Conservation (phyloP, 768 basidiomycete genomes). For the Pulveroboletus ravenelii region DNA sequence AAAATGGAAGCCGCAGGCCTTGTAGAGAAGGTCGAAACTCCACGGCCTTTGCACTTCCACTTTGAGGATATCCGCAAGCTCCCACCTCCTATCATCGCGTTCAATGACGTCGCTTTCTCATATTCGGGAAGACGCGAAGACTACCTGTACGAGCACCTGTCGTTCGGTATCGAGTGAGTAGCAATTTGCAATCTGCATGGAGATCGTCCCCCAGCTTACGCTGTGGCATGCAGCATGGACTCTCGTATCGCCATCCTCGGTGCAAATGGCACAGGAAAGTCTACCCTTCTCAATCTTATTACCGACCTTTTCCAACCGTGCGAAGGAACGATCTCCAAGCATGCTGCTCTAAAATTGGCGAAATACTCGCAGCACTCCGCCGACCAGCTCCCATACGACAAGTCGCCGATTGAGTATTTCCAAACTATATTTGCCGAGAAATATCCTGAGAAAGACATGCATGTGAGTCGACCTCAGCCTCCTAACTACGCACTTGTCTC, state of each 20-base stretch:
- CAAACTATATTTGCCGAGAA: conserved; percentile 72
- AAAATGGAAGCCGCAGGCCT: conserved; percentile 99
- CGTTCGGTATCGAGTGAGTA: conserved; percentile 95
- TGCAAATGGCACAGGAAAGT: conserved; percentile 94
- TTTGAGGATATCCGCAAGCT: conserved; percentile 93
- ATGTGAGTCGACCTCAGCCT: conserved; percentile 33
- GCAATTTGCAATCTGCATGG: conserved; percentile 1
- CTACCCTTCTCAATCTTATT: conserved; percentile 87
- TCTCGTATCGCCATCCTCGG: conserved; percentile 94
- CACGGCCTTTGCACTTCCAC: conserved; percentile 80
- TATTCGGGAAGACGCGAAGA: conserved; percentile 89
- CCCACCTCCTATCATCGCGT: conserved; percentile 96
- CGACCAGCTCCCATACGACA: conserved; percentile 95
- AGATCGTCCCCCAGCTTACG: conserved; percentile 2
- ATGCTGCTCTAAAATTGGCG: conserved; percentile 86
- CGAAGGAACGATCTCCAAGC: conserved; percentile 86
- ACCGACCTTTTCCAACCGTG: conserved; percentile 74
- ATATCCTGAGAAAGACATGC: conserved; percentile 90
- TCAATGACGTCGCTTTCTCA: conserved; percentile 90
- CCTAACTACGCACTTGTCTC: conserved; percentile 7
- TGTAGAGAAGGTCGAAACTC: conserved; percentile 81
- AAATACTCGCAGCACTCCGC: conserved; percentile 99
- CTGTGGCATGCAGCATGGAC: conserved; percentile 62
- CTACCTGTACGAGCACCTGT: conserved; percentile 81
- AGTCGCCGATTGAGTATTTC: conserved; percentile 90